phyloP scores from a whole-genome alignment of 129 eudicot genomes.

The Erigeron canadensis region DNA sequence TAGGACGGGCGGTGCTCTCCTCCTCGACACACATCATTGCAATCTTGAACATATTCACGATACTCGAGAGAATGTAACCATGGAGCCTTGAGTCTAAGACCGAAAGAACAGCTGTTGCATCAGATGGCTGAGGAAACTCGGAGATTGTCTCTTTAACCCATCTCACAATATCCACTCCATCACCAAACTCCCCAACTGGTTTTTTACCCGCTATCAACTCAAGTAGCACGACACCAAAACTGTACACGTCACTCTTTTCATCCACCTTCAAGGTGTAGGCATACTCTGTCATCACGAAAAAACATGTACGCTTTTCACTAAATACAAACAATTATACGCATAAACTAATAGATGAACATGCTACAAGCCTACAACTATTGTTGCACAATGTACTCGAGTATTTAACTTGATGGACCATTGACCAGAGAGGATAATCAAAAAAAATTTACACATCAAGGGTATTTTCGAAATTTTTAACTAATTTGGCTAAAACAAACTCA shows the following conservation, averaged over 20 bases:
- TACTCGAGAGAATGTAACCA: constrained; percentile 52
- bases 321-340: neutral
- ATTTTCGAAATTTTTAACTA: neutral
- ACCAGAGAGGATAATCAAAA: neutral
- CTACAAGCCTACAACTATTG: neutral
- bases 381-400: neutral
- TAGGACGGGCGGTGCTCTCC: constrained; percentile 72
- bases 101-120: constrained; percentile 66
- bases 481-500: neutral
- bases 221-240: constrained; percentile 89
- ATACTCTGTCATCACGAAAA: constrained; percentile 48
- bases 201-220: constrained; percentile 78
- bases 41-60: constrained; percentile 65
- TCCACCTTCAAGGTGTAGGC: constrained; percentile 89
- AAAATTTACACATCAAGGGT: neutral
- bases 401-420: neutral
- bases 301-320: neutral
- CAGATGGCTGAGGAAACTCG: constrained; percentile 56
- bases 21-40: constrained; percentile 96
- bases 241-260: constrained; percentile 90
- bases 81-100: constrained; percentile 72
- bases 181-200: constrained; percentile 92
- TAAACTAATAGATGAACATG: neutral
- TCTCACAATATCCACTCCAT: constrained; percentile 86
- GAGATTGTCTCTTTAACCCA: constrained; percentile 67